These are phyloP conservation scores for Verticillium albo-atrum DNA, from an alignment of 2,329 filamentous ascomycete genomes.

Conservation along the genomic window DNA sequence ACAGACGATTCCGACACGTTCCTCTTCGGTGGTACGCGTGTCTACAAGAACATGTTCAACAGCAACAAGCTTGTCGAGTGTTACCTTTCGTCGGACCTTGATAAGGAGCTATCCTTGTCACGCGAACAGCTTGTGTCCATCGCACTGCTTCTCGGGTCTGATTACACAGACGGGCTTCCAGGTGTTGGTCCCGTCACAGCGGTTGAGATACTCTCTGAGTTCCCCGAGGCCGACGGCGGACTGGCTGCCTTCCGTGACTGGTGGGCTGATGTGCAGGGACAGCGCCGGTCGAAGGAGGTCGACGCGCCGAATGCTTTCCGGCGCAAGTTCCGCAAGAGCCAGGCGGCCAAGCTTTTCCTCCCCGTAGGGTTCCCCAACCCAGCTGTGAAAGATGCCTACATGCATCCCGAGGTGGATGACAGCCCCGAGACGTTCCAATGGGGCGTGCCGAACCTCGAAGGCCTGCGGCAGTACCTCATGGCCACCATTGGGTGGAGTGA, in stretches of 20 bases:
- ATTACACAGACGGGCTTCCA: conserved; percentile 90
- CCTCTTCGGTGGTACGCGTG: conserved; percentile 88
- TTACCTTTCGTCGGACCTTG: conserved; percentile 78
- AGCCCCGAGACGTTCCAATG: conserved; percentile 81
- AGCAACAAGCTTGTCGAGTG: conserved; percentile 97
- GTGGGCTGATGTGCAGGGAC: conserved; percentile 76
- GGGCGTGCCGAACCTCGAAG: conserved; percentile 91
- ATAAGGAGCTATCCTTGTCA: conserved; percentile 82
- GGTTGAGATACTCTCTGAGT: conserved; percentile 90
- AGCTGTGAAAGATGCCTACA: conserved; percentile 77
- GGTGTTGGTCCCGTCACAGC: conserved; percentile 93
- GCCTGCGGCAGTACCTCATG: conserved; percentile 81
- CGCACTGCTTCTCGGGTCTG: conserved; percentile 85
- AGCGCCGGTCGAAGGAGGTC: conserved; percentile 58
- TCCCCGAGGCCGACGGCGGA: conserved; percentile 50
- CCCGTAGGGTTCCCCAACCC: conserved; percentile 73
- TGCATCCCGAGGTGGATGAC: conserved; percentile 79
- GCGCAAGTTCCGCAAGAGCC: conserved; percentile 77
- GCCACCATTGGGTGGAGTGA: conserved; percentile 87
- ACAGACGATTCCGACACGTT: conserved; percentile 98
- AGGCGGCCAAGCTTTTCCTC: conserved; percentile 81
- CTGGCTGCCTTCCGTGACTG: conserved; percentile 79
- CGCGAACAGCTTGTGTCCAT: conserved; percentile 84
- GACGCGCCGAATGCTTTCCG: conserved; percentile 63
- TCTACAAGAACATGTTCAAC: conserved; percentile 99